These are phyloP conservation scores for Ophiocordyceps camponoti-rufipedis DNA, from an alignment of 2,329 filamentous ascomycete species.

Conservation along the genomic window DNA sequence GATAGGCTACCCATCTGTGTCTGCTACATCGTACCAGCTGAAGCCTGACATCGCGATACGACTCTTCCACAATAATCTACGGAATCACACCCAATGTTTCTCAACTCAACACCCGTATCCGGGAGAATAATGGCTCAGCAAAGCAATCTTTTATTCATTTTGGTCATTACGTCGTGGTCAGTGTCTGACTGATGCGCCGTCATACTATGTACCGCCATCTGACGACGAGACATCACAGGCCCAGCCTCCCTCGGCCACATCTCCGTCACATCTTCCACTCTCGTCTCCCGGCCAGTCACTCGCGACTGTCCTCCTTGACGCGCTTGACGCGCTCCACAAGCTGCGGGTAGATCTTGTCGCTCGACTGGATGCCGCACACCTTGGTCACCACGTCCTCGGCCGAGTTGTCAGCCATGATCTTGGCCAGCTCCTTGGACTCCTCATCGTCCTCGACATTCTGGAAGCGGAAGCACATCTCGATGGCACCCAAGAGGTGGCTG, in stretches of 20 bases:
- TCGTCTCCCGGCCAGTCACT: constrained; percentile 5
- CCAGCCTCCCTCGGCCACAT: neutral
- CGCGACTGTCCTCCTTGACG: constrained; percentile 49
- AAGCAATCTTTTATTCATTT: neutral
- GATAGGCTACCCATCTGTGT: too few relatives aligned
- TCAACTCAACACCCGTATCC: neutral
- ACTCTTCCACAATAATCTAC: too few relatives aligned
- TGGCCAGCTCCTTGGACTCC: constrained; percentile 70
- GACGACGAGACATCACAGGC: neutral
- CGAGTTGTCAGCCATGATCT: constrained; percentile 59
- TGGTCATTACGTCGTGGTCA: neutral
- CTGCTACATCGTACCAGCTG: too few relatives aligned
- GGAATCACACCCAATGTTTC: too few relatives aligned
- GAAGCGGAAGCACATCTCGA: constrained; percentile 89
- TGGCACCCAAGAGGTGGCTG: constrained; percentile 57
- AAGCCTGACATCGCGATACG: too few relatives aligned
- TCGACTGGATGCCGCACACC: constrained; percentile 62
- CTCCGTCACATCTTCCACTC: neutral
- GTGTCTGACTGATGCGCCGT: neutral
- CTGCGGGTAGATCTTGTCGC: constrained; percentile 59
- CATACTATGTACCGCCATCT: neutral
- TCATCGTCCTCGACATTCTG: constrained; percentile 86
- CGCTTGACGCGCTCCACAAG: constrained; percentile 65
- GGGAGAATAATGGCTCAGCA: neutral
- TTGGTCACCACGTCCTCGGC: constrained; percentile 61